Evolutionary conservation across 768 basidiomycete species (phyloP).

Genomic region (Russula sp.): DNA sequence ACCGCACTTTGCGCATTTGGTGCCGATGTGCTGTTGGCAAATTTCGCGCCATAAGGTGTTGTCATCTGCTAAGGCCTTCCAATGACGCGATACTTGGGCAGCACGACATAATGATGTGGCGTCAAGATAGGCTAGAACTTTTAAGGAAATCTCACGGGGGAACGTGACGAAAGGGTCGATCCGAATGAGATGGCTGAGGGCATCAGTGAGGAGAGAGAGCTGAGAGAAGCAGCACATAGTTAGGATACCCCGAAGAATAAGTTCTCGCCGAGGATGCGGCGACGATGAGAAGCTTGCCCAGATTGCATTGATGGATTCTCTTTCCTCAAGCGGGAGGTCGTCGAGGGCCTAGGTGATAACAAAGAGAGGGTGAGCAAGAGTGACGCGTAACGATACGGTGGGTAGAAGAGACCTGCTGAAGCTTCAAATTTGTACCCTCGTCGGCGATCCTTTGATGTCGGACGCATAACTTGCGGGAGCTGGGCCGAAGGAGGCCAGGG

Average conservation of each 20-base stretch:
- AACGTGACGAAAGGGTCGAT: constrained; percentile 91
- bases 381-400: constrained; percentile 4
- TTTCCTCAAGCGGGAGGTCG: constrained; percentile 76
- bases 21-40: constrained; percentile 97
- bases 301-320: constrained; percentile 82
- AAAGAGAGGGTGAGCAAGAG: not conserved
- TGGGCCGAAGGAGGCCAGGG: constrained; percentile 27
- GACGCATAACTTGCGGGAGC: constrained; percentile 77
- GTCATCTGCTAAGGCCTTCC: constrained; percentile 90
- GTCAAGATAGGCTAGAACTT: constrained; percentile 83
- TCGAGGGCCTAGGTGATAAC: constrained; percentile 69
- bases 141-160: constrained; percentile 85
- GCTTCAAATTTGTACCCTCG: constrained; percentile 84
- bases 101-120: constrained; percentile 91
- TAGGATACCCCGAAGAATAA: constrained; percentile 93
- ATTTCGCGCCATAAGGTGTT: constrained; percentile 93
- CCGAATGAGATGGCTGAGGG: constrained; percentile 86
- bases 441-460: constrained; percentile 96
- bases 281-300: constrained; percentile 98
- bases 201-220: constrained; percentile 90
- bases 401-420: constrained; percentile 67
- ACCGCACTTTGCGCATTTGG: constrained; percentile 94
- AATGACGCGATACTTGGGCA: constrained; percentile 80
- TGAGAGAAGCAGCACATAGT: constrained; percentile 99
- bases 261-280: constrained; percentile 80